phyloP scores from a whole-genome alignment of 2,329 filamentous ascomycete genomes.

The Fusarium goolgardi region DNA sequence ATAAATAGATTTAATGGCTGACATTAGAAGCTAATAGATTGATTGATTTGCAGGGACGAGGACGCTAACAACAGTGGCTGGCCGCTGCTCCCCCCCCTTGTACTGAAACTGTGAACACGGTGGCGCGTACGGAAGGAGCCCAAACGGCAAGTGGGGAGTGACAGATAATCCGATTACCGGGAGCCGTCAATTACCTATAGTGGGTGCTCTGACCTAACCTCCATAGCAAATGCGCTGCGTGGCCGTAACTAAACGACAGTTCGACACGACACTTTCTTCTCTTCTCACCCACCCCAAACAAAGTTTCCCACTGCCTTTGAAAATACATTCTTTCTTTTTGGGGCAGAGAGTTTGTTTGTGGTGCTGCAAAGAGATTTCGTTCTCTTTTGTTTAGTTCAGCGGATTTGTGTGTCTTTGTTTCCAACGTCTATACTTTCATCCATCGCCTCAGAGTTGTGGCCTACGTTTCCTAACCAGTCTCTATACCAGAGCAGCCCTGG shows the following conservation, averaged over 20 bases:
- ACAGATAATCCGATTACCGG: constrained; percentile 53
- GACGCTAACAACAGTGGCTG: constrained; percentile 32
- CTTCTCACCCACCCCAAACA: constrained; percentile 18
- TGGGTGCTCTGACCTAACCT: constrained; percentile 19
- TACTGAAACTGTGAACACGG: constrained; percentile 50
- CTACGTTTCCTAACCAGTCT: constrained; percentile 33
- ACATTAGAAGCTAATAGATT: constrained; percentile 26
- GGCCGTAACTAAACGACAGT: constrained; percentile 46
- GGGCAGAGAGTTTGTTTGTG: constrained; percentile 17
- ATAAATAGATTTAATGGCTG: constrained; percentile 1
- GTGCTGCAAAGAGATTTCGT: constrained; percentile 14
- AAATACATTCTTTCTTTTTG: constrained; percentile 39
- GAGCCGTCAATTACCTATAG: constrained; percentile 23
- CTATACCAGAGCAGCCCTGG: constrained; percentile 49
- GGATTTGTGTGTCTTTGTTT: constrained; percentile 28
- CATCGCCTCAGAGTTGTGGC: constrained; percentile 26
- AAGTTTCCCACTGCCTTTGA: constrained; percentile 18
- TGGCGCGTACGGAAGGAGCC: constrained; percentile 48
- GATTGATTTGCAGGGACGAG: constrained; percentile 35
- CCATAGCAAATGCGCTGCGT: constrained; percentile 44
- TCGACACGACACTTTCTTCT: constrained; percentile 23
- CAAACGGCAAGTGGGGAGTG: constrained; percentile 43
- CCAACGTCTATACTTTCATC: constrained; percentile 11
- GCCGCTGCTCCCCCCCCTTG: constrained; percentile 1
- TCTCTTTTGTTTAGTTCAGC: constrained; percentile 15